Evolutionary conservation across 495 filamentous ascomycete genomes (phyloP), one percentile per base, ranked within the genome.

Genomic region (Penicillium crystallinum): DNA sequence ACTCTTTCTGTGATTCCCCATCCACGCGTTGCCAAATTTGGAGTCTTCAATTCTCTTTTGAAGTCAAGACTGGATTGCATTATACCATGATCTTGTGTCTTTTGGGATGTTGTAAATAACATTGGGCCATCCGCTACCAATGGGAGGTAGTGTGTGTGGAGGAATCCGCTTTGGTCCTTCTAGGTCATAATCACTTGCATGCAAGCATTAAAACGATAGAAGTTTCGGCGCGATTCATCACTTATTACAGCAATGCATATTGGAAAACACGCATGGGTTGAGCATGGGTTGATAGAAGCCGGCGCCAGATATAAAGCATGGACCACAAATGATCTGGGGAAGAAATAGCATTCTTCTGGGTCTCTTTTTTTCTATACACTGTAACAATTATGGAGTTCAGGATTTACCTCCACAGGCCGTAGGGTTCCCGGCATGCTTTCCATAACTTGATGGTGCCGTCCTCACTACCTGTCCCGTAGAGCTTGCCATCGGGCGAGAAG

Each of bases 381-480:
- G 37, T 50, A 34, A 34, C 48, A 34, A 50, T 33, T 31, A 42
- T 23, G 36, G 25, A 23, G 19, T 23, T 2, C 6, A n/a, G 17
- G 23, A 18, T 40, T 66, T 41, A 84, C 52, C 77, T 75, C 85
- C 85, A 89, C 8, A 89, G 67, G 22, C 85, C 85, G 62, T 87
- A 88, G 10, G 79, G 74, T 21, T 86, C 84, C 17, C 74, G 70
- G 53, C 82, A 82, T 29, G 84, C 85, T 69, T 89, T 89, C 85
- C 85, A 88, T 75, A 98, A 75, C 70, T 97, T 98, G 63, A 98
- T 91, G 0, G 93, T 98, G 36, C 93, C 93, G 65, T 98, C 93
- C 62, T 98, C 93, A 36, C 91, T 96, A 22, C 91, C 93, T 1
- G 95, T 97, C 7, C 90, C 92, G 66, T 96, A 98, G 11, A 97